phyloP scores from a whole-genome alignment of 164 flowering plant species.

The Tinospora cordifolia region DNA sequence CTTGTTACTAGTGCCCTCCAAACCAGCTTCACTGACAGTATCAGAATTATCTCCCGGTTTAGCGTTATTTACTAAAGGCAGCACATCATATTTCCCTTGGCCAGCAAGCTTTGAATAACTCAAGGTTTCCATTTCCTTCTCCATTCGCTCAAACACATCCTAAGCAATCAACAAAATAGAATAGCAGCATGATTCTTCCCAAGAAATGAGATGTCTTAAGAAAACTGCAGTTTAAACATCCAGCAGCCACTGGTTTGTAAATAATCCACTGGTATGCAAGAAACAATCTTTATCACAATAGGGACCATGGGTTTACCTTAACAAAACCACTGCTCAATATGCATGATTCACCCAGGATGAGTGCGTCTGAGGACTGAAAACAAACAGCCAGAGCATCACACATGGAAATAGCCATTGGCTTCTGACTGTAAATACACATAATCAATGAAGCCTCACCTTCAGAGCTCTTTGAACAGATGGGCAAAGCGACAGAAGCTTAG shows the following conservation, averaged over 20 bases:
- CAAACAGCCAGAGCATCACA: slow-evolving; percentile 10
- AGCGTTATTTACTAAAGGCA: slow-evolving; percentile 27
- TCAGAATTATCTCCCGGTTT: slow-evolving; percentile 37
- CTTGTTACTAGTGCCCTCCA: slow-evolving; percentile 35
- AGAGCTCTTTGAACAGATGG: slow-evolving; percentile 65
- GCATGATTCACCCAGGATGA: slow-evolving; percentile 64
- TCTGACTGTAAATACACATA: not conserved
- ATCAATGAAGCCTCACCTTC: slow-evolving; percentile 40
- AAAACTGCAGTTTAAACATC: not conserved
- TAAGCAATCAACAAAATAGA: slow-evolving; percentile 20
- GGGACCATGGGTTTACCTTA: slow-evolving; percentile 44
- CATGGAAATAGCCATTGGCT: not conserved
- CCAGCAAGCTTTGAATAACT: slow-evolving; percentile 29
- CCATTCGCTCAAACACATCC: slow-evolving; percentile 60
- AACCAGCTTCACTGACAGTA: slow-evolving; percentile 32
- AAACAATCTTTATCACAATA: not conserved
- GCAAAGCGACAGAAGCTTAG: slow-evolving; percentile 62
- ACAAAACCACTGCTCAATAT: slow-evolving; percentile 61
- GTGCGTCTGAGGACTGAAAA: slow-evolving; percentile 66
- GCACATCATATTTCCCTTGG: slow-evolving; percentile 21
- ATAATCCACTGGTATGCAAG: not conserved
- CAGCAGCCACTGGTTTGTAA: not conserved
- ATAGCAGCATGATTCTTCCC: slow-evolving; percentile 16
- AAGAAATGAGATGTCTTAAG: not conserved
- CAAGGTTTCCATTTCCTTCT: slow-evolving; percentile 50